phyloP scores from a whole-genome alignment of 352 stramenopile species.

The Globisporangium cystogenes region DNA sequence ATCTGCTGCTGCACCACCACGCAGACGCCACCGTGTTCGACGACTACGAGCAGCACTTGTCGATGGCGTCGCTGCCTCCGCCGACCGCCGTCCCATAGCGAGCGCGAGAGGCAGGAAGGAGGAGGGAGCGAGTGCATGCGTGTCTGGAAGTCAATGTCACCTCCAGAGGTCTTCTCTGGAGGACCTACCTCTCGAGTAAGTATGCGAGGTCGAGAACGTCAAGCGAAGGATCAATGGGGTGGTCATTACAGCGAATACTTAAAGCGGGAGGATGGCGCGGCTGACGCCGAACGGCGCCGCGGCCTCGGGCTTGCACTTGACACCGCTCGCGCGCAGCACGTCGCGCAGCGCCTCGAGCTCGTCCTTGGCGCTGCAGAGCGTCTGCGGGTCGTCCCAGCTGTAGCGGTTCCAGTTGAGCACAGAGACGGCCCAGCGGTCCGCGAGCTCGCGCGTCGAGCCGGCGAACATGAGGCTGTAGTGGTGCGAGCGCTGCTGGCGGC shows the following conservation, averaged over 20 bases:
- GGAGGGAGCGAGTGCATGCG: too few species aligned
- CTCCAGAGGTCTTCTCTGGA: too few species aligned
- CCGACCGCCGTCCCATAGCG: slow-evolving; percentile 7
- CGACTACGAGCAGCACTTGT: slow-evolving; percentile 11
- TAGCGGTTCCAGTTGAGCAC: slow-evolving; percentile 86
- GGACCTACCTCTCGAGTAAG: too few species aligned
- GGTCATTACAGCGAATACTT: slow-evolving; percentile 1
- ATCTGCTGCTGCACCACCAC: slow-evolving; percentile 16
- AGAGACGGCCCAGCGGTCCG: slow-evolving; percentile 65
- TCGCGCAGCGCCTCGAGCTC: slow-evolving; percentile 43
- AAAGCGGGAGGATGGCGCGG: slow-evolving; percentile 51
- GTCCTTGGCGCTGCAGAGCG: slow-evolving; percentile 73
- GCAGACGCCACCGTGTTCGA: slow-evolving; percentile 14
- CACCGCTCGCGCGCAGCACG: slow-evolving; percentile 22
- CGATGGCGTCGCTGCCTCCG: slow-evolving; percentile 8
- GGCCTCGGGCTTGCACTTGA: slow-evolving; percentile 23
- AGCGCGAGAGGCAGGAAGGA: not conserved
- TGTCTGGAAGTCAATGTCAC: too few species aligned
- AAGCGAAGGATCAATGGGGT: too few species aligned
- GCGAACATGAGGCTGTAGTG: slow-evolving; percentile 33
- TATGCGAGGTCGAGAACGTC: too few species aligned
- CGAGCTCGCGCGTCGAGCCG: slow-evolving; percentile 45
- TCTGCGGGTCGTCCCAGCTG: slow-evolving; percentile 76
- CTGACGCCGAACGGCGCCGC: slow-evolving; percentile 43
- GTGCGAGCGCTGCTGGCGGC: slow-evolving; percentile 14